Conservation (phyloP, 371 early-diverging fungal species). For the Rhizopus stolonifer region DNA sequence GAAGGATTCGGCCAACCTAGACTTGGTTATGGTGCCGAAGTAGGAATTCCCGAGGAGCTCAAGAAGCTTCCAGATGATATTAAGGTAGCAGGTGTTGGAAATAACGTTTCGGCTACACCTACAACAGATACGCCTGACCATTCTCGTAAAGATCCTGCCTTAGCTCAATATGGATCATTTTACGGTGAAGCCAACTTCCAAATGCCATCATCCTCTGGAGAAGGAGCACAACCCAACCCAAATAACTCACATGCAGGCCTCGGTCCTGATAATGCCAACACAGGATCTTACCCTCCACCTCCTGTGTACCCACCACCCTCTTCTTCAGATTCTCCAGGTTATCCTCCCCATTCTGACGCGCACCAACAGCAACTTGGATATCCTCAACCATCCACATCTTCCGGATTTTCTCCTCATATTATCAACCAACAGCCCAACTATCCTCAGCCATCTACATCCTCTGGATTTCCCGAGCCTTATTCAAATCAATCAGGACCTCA, state of each 20-base stretch:
- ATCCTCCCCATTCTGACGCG: constrained; percentile 9
- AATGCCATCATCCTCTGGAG: background rate
- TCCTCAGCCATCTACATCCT: background rate
- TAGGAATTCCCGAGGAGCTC: constrained; percentile 43
- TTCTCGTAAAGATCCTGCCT: constrained; percentile 19
- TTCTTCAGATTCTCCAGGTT: constrained; percentile 13
- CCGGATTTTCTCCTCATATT: constrained; percentile 8
- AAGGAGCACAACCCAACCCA: background rate
- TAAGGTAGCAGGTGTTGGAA: constrained; percentile 43
- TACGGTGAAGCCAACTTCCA: constrained; percentile 14
- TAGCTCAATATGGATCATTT: constrained; percentile 28
- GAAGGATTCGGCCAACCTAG: constrained; percentile 45
- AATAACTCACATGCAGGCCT: too few species aligned
- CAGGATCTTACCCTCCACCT: background rate
- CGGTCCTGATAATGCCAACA: background rate
- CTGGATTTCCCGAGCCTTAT: constrained; percentile 1
- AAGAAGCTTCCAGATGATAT: constrained; percentile 37
- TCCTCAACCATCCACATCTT: constrained; percentile 11
- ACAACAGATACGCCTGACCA: constrained; percentile 8
- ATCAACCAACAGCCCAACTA: background rate
- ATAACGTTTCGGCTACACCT: constrained; percentile 18
- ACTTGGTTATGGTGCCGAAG: constrained; percentile 48
- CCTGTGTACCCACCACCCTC: background rate
- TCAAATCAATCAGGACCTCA: background rate
- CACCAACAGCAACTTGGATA: background rate